Evolutionary conservation across 1,139 yeast genomes (phyloP).

Genomic region (Yamadazyma pseudoaaseri): DNA sequence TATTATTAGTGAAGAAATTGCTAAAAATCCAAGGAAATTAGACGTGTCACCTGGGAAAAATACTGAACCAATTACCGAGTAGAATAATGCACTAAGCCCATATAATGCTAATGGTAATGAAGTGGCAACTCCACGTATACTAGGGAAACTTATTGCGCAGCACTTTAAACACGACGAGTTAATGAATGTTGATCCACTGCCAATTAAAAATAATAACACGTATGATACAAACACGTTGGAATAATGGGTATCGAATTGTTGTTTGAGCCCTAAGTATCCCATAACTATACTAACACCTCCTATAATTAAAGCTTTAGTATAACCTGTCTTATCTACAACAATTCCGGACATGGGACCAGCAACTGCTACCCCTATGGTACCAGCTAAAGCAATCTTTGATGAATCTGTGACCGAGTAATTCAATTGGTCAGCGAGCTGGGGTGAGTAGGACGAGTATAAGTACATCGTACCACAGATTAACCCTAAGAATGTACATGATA

Average conservation of each 20-base stretch:
- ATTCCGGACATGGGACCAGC: conserved; percentile 59
- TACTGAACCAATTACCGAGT: conserved; percentile 46
- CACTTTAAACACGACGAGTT: conserved; percentile 56
- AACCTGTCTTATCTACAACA: conserved; percentile 56
- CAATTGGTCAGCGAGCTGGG: conserved; percentile 56
- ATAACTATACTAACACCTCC: conserved; percentile 44
- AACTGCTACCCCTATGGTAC: conserved; percentile 58
- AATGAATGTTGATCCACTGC: conserved; percentile 55
- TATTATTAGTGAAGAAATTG: conserved; percentile 38
- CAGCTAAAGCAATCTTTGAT: conserved; percentile 56
- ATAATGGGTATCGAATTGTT: conserved; percentile 37
- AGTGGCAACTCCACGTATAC: conserved; percentile 58
- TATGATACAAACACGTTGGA: conserved; percentile 35
- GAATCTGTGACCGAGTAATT: conserved; percentile 54
- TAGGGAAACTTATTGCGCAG: conserved; percentile 56
- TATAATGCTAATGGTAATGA: conserved; percentile 58
- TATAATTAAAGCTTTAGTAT: conserved; percentile 38
- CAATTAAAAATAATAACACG: conserved; percentile 41
- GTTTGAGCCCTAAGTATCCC: conserved; percentile 49
- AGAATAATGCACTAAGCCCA: conserved; percentile 59
- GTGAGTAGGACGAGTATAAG: conserved; percentile 60
- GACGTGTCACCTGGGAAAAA: conserved; percentile 54
- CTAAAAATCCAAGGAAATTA: conserved; percentile 46
- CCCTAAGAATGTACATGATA: conserved; percentile 50
- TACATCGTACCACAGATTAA: conserved; percentile 63